Evolutionary conservation across 495 filamentous ascomycete species (phyloP), one percentile per base, ranked within the genome.

Genomic region (Glarea lozoyensis): DNA sequence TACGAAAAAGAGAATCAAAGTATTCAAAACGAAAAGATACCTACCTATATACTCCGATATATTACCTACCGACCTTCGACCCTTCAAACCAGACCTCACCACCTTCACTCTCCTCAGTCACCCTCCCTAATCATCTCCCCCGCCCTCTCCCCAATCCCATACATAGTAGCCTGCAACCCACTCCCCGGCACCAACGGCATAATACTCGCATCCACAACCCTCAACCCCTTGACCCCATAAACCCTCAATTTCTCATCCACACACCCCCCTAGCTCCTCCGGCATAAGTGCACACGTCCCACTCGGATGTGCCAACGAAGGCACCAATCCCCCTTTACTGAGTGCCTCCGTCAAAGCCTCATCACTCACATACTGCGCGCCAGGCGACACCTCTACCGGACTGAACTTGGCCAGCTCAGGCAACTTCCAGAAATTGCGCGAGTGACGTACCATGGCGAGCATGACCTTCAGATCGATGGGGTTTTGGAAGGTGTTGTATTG

Each of bases 401-500:
- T 34, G n/a, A 13, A 34, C 31, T 7, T 4, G 4, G 31, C 5
- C 6, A 34, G 31, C 31, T 34, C 31, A 6, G n/a, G n/a, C 17
- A 11, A 4, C 4, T 11, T 16, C 31, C 31, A 34, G n/a, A 13
- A 16, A 13, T 6, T 13, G 4, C 31, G 5, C 12, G n/a, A 13
- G 31, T 13, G 17, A 13, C n/a, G 5, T 7, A 54, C 21, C 29
- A 51, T 41, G 4, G 34, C 44, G 15, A 52, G 9, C n/a, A 53
- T 16, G 20, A 56, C 38, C 4, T 36, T 22, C 21, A 57, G 46
- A 31, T 58, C 55, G 33, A 49, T 21, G 1, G 52, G 48, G 40
- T 58, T 53, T 12, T 25, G 15, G 21, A 55, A 32, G 3, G 48
- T 42, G 29, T 46, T 35, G 33, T 35, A 52, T 4, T 49, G 9